Evolutionary conservation across 441 rosid species (phyloP).

Genomic region (Kokia cookei): DNA sequence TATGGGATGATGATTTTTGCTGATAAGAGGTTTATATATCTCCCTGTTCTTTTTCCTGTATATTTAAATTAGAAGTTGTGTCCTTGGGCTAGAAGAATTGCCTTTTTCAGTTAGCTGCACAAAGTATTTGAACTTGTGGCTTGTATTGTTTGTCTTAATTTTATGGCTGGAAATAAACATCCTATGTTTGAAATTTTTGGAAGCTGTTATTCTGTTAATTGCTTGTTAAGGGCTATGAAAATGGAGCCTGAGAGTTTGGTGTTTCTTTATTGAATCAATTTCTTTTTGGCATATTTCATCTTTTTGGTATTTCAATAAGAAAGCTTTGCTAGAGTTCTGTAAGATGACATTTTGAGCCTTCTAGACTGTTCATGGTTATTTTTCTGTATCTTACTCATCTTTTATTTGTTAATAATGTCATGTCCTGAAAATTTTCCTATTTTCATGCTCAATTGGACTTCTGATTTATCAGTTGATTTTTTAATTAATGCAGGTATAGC

Average conservation of each 20-base stretch:
- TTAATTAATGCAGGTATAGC: slow-evolving; percentile 57
- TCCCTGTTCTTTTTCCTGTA: not conserved
- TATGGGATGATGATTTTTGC: slow-evolving; percentile 99
- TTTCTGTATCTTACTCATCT: not conserved
- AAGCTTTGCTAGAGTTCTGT: not conserved
- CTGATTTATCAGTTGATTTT: not conserved
- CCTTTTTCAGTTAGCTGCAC: not conserved
- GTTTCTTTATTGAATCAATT: not conserved
- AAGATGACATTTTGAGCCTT: not conserved
- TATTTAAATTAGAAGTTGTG: not conserved
- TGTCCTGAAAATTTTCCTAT: not conserved
- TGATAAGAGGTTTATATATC: slow-evolving; percentile 63
- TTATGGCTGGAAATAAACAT: not conserved
- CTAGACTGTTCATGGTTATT: not conserved
- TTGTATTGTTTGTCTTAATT: not conserved
- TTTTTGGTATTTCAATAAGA: not conserved
- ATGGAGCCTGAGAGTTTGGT: not conserved
- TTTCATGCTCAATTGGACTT: not conserved
- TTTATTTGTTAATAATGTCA: not conserved
- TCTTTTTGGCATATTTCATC: not conserved
- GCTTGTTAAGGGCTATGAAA: not conserved
- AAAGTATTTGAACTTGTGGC: not conserved
- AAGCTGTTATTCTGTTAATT: not conserved
- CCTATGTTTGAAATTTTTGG: not conserved
- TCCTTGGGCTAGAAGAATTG: not conserved